Evolutionary conservation across 495 filamentous ascomycete species (phyloP), one percentile per base, ranked within the genome.

Genomic region (Apiosordaria backusii): DNA sequence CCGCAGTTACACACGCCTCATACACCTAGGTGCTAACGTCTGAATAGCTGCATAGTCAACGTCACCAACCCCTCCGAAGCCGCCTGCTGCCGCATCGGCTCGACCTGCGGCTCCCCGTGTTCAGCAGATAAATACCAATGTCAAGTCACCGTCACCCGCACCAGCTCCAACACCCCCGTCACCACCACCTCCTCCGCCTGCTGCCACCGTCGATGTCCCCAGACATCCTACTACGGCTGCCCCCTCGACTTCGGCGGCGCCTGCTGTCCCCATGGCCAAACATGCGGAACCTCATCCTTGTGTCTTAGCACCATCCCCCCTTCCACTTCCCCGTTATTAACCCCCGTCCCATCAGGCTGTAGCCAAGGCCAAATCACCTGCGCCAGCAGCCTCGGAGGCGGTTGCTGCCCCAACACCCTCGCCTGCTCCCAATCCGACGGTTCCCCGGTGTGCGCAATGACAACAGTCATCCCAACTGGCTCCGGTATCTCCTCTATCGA

Each of bases 351-450:
- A 5, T 66, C 78, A 2, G 76, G 82, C 66, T 96, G 92, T 70
- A 90, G 88, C 3, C 87, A 86, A 1, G 88, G 89, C 7, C 92
- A 90, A 76, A 90, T 91, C 65, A 76, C 85, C 60, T 93, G 90
- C 76, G 80, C 82, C 1, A 85, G 85, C 0, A 82, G 84, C 60
- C 87, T 90, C 64, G 83, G 86, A 3, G 87, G 87, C 57, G 90
- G 90, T 4, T 95, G 91, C 77, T 95, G 91, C 71, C 84, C 86
- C 21, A 84, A 86, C 2, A 89, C 88, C 3, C 83, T 87, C 55
- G 76, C 87, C 67, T 95, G 91, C 72, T 86, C 87, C 54, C 83
- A 83, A 0, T 86, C 87, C 0, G 82, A 79, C 1, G 90, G 87
- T 58, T 78, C 79, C 1, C 75, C 77, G 7, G 76, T 71, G 6